Evolutionary conservation across 225 moss, liverwort and hornwort species (phyloP), one percentile per base, ranked within the genome.

Genomic region (Polytrichum commune): DNA sequence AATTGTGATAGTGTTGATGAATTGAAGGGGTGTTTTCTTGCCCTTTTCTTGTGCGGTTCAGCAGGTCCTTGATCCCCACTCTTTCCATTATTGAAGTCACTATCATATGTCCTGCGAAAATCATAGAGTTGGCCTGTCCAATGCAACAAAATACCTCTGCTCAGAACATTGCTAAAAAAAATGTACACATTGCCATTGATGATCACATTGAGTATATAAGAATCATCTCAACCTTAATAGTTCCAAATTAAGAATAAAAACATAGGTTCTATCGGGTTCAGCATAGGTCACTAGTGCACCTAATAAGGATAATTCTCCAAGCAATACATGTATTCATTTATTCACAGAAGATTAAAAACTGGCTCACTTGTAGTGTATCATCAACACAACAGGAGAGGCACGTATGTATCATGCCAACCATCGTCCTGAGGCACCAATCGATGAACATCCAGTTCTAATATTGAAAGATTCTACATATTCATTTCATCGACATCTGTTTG

Each of bases 1-100:
- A 74, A 86, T 61, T 82, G 88, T 10, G 83, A 79, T 57, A 88
- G 67, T 26, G 84, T 76, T 18, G 88, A 83, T 5, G 82, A 76
- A 27, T 93, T 88, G 57, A 78, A 80, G 22, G 75, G 74, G 28
- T 81, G 79, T 67, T 76, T 87, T 68, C 84, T 83, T 60, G 72
- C 73, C 76, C 67, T 75, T 27, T 84, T 78, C 69, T 84, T 80
- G 63, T 86, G 85, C 80, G 72, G 53, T 29, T 82, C 75, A 57
- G 55, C 73, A 53, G 79, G 53, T 35, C 66, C 79, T 22, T 60
- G 67, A 35, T 79, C 74, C 29, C 75, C 81, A 65, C 71, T 71
- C 6, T 77, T 74, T 65, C 79, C 68, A 10, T 65, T 77, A 58
- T 79, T 79, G 25, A 68, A 72, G 6, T 64, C 76, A 2, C 73